Percentiles rank a stretch among this genome's conserved stretches.
Conservation (phyloP, 2,329 filamentous ascomycete species). For the Tolypocladium paradoxum region DNA sequence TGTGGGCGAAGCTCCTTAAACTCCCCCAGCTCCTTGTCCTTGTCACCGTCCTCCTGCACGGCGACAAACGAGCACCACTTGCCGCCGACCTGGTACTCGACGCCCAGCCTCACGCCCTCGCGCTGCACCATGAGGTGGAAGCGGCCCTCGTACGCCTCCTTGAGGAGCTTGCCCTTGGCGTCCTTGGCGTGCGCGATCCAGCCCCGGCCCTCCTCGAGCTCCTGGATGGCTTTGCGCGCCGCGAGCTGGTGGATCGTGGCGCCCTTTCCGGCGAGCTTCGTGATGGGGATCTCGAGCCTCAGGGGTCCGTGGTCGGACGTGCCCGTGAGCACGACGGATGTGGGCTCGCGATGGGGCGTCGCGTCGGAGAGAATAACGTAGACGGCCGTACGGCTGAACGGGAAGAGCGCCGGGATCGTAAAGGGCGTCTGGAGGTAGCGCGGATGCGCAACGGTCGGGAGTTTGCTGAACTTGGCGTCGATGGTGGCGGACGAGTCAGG, state of each 20-base stretch:
- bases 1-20: not conserved
- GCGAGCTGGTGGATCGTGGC: constrained; percentile 60
- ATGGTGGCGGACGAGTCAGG: constrained; percentile 6
- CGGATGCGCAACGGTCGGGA: constrained; percentile 42
- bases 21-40: not conserved
- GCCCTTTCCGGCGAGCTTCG: constrained; percentile 30
- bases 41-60: constrained; percentile 32
- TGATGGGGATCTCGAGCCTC: constrained; percentile 53
- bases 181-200: constrained; percentile 48
- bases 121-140: constrained; percentile 52
- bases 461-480: constrained; percentile 31
- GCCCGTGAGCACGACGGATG: constrained; percentile 46
- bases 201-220: constrained; percentile 60
- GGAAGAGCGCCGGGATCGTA: constrained; percentile 52
- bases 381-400: constrained; percentile 53
- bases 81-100: constrained; percentile 54
- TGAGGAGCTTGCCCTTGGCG: constrained; percentile 29
- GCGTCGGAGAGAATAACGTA: constrained; percentile 54
- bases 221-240: constrained; percentile 54
- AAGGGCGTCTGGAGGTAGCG: constrained; percentile 54
- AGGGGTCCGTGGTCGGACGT: constrained; percentile 47
- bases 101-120: constrained; percentile 55
- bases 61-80: constrained; percentile 69
- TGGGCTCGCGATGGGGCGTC: constrained; percentile 27
- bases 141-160: constrained; percentile 33